Evolutionary conservation across 441 rosid genomes (phyloP).

Genomic region (Sinapis alba): DNA sequence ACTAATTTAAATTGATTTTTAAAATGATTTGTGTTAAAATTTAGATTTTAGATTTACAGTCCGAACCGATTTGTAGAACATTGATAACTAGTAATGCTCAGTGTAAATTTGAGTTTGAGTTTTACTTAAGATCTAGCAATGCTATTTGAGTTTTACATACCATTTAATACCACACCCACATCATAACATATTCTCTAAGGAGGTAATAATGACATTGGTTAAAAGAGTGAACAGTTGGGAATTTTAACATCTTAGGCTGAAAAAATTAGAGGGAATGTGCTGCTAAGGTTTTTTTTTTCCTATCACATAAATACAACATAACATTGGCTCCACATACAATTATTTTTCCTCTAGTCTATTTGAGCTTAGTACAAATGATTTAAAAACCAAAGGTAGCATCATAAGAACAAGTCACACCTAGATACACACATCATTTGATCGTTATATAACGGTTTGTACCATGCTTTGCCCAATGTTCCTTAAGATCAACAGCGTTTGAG

Average conservation of each 20-base stretch:
- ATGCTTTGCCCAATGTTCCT: slow-evolving; percentile 93
- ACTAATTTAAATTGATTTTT: too few species aligned
- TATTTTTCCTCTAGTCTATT: too few species aligned
- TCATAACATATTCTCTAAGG: background rate
- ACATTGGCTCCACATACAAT: too few species aligned
- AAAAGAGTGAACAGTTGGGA: background rate
- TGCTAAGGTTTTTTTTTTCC: background rate
- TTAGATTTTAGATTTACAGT: too few species aligned
- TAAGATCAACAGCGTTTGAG: slow-evolving; percentile 83
- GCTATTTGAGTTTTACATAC: background rate
- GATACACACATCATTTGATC: slow-evolving; percentile 54
- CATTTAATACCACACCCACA: background rate
- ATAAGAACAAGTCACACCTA: slow-evolving; percentile 23
- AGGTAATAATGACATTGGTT: background rate
- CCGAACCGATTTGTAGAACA: too few species aligned
- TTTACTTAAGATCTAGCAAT: background rate
- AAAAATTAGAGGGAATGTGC: too few species aligned
- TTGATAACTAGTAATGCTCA: background rate
- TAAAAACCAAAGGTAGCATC: slow-evolving; percentile 2
- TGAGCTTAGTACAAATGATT: background rate
- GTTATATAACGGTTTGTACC: slow-evolving; percentile 97
- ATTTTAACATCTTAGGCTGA: background rate
- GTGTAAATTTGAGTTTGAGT: too few species aligned
- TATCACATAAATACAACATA: slow-evolving; percentile 5
- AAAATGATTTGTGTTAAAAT: too few species aligned